These are phyloP conservation scores for Pisolithus orientalis DNA, from an alignment of 768 basidiomycete species.

Conservation along the genomic window DNA sequence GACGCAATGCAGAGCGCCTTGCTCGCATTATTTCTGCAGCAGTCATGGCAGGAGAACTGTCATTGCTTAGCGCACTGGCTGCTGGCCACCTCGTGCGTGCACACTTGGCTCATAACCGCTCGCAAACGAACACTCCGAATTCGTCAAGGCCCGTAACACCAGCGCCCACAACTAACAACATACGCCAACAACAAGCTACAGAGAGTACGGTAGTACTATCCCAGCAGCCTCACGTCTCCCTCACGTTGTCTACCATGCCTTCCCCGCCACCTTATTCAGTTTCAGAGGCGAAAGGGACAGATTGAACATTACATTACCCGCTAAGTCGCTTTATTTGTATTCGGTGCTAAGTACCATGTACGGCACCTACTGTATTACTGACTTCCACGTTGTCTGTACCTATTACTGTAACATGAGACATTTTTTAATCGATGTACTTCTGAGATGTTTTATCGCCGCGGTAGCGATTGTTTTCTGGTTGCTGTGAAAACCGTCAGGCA, in stretches of 20 bases:
- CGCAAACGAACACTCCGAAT: constrained; percentile 72
- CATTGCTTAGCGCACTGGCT: constrained; percentile 85
- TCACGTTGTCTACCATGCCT: constrained; percentile 29
- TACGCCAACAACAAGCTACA: constrained; percentile 18
- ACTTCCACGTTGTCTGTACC: too few species aligned
- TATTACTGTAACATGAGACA: too few species aligned
- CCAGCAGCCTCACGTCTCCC: constrained; percentile 15
- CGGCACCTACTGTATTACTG: too few species aligned
- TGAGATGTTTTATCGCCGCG: too few species aligned
- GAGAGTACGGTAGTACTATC: constrained; percentile 2
- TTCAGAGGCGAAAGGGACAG: too few species aligned
- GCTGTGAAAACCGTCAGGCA: too few species aligned
- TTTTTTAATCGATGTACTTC: too few species aligned
- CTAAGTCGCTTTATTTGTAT: too few species aligned
- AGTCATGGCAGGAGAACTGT: constrained; percentile 97
- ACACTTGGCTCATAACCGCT: constrained; percentile 89
- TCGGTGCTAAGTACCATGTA: too few species aligned
- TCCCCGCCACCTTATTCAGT: constrained; percentile 39
- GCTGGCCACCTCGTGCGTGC: constrained; percentile 93
- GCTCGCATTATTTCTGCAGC: constrained; percentile 86
- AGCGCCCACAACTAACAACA: constrained; percentile 25
- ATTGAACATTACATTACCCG: too few species aligned
- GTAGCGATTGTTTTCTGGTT: too few species aligned
- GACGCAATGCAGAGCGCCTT: constrained; percentile 82
- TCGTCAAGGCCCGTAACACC: constrained; percentile 58